Conservation (phyloP, 2,329 filamentous ascomycete genomes). For the Lasiodiplodia gonubiensis region DNA sequence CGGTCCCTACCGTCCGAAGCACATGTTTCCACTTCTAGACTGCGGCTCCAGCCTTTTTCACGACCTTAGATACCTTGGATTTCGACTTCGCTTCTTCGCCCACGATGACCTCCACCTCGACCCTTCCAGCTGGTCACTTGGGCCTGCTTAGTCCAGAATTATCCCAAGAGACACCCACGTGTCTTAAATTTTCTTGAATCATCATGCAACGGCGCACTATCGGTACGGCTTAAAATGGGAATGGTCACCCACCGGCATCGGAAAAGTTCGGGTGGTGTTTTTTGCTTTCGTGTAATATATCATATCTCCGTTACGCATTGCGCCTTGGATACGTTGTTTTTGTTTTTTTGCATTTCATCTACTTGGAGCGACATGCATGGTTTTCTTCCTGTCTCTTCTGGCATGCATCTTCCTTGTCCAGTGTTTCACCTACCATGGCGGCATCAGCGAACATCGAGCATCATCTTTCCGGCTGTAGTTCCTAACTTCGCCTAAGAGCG, state of each 20-base stretch:
- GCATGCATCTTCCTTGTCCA: background rate
- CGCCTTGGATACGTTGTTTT: background rate
- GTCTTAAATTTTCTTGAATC: constrained; percentile 11
- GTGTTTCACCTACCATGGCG: constrained; percentile 18
- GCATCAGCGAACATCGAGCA: constrained; percentile 22
- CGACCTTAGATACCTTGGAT: background rate
- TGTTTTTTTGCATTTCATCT: background rate
- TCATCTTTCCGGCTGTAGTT: background rate
- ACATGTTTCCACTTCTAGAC: background rate
- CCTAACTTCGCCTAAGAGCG: background rate
- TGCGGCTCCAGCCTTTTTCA: background rate
- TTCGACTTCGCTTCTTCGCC: constrained; percentile 1
- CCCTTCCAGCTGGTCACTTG: background rate
- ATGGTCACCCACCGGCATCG: background rate
- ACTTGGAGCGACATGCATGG: background rate
- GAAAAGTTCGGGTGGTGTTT: constrained; percentile 19
- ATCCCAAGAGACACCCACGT: background rate
- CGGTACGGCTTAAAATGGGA: constrained; percentile 18
- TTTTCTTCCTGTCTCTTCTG: constrained; percentile 10
- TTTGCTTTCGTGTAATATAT: constrained; percentile 22
- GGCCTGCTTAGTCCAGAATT: background rate
- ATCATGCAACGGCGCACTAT: constrained; percentile 17
- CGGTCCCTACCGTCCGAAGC: background rate
- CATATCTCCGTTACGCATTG: background rate
- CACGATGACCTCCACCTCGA: background rate